Conservation (phyloP, 1,284 basidiomycete genomes). For the Ceratobasidium sp. region DNA sequence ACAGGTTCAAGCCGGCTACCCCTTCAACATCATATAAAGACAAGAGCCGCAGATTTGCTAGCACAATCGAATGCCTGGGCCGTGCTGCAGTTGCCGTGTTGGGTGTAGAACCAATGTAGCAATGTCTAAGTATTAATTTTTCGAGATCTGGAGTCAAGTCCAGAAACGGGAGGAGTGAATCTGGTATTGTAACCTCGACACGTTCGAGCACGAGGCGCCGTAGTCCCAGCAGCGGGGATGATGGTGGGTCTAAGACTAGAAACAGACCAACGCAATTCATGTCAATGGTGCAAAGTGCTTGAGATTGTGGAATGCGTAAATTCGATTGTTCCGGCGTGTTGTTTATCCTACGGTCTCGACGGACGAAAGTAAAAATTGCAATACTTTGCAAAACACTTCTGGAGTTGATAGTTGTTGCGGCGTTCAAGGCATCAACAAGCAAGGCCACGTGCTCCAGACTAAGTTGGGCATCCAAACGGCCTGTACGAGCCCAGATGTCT, state of each 20-base stretch:
- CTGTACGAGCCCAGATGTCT: too few species aligned
- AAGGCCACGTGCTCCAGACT: not conserved
- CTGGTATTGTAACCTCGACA: not conserved
- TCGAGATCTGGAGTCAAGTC: not conserved
- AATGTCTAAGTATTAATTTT: not conserved
- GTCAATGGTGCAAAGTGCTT: not conserved
- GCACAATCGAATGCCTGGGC: not conserved
- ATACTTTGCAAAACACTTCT: not conserved
- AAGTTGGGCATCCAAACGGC: not conserved
- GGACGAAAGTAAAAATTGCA: not conserved
- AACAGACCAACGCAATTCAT: not conserved
- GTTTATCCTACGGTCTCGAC: not conserved
- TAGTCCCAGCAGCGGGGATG: not conserved
- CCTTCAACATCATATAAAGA: not conserved
- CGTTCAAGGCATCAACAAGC: not conserved
- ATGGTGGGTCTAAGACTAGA: not conserved
- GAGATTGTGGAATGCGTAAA: not conserved
- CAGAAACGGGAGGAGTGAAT: not conserved
- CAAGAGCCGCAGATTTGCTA: not conserved
- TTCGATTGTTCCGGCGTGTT: not conserved
- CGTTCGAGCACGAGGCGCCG: not conserved
- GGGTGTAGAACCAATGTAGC: not conserved
- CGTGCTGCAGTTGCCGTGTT: not conserved
- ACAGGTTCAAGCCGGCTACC: not conserved
- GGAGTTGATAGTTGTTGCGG: not conserved